These are phyloP conservation scores for Paraleonurus japonicus DNA, from an alignment of 257 asterid species.

Conservation along the genomic window DNA sequence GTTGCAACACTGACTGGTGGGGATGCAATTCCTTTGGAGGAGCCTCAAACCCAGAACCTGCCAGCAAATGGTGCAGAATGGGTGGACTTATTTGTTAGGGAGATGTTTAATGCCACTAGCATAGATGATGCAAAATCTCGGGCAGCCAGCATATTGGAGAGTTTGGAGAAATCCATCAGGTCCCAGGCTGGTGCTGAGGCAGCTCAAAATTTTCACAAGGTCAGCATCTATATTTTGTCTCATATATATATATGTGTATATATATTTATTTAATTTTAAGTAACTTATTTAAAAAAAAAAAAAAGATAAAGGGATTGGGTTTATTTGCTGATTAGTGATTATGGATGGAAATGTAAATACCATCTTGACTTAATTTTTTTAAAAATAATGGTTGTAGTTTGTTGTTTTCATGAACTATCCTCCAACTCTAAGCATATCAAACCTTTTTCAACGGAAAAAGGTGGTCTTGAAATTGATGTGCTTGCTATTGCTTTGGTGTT, in stretches of 20 bases:
- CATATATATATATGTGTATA: not conserved
- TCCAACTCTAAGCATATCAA: too few species aligned
- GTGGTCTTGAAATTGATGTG: too few species aligned
- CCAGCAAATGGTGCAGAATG: slow-evolving; percentile 71
- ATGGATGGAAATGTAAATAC: too few species aligned
- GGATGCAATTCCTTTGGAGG: slow-evolving; percentile 37
- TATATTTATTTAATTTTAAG: not conserved
- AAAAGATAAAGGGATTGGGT: not conserved
- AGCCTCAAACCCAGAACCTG: slow-evolving; percentile 36
- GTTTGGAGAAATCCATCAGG: slow-evolving; percentile 61
- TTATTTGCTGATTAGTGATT: not conserved
- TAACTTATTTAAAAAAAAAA: too few species aligned
- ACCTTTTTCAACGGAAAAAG: too few species aligned
- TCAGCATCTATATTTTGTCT: slow-evolving; percentile 21
- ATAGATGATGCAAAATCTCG: slow-evolving; percentile 71
- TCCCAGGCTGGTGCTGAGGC: slow-evolving; percentile 42
- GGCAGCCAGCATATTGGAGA: slow-evolving; percentile 58
- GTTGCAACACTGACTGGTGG: slow-evolving; percentile 35
- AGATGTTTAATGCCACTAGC: slow-evolving; percentile 61
- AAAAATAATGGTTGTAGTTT: too few species aligned
- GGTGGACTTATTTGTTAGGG: slow-evolving; percentile 71
- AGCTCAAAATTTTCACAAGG: slow-evolving; percentile 56
- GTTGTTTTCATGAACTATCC: too few species aligned
- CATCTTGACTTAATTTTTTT: too few species aligned
- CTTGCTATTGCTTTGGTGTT: not conserved